Evolutionary conservation across 768 basidiomycete species (phyloP), one percentile per base, ranked within the genome.

Genomic region (Mycena sanguinolenta): DNA sequence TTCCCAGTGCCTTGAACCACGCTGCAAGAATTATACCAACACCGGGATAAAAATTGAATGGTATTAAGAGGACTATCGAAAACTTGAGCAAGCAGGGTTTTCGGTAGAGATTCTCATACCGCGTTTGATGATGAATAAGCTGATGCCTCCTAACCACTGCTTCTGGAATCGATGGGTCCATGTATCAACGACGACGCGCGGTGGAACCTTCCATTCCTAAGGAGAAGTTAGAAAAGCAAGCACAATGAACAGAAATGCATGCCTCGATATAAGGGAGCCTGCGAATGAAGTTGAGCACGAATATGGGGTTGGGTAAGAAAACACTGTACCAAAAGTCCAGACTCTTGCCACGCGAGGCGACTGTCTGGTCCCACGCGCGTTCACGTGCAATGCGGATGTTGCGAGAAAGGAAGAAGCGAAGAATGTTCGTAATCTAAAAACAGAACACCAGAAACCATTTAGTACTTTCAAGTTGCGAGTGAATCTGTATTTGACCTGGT

Each of bases 381-480:
- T 89, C 88, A 2, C 92, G 88, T 0, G 95, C 94, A 52, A 96
- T 87, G 30, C 90, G 88, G 55, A 97, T 90, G 79, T 97, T 97
- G 54, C 89, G 89, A 32, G 90, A 86, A 59, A 98, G 87, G 82
- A 97, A 97, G 83, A 93, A 97, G 3, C 84, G 86, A 58, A 97
- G 85, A 65, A 98, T 92, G 23, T 81, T 80, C 0, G 93, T 93
- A 39, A 94, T 77, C 82, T 97, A 5, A 34, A 5, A 34, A 34
- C 32, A 21, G 12, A 3, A 9, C 34, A 30, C 5, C 13, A 17
- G 19, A n/a, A 7, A n/a, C 44, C 44, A 21, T 21, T 46, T n/a
- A 46, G 21, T 1, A 8, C 44, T 9, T 12, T 7, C 21, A 46
- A 4, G 19, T 7, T 2, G n/a, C n/a, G n/a, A 21, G 21, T 16